A percentile compares a stretch with the other conserved stretches of the same genome.
These are phyloP conservation scores for Aspergillus novoparasiticus DNA, from an alignment of 2,329 filamentous ascomycete genomes.

Conservation along the genomic window DNA sequence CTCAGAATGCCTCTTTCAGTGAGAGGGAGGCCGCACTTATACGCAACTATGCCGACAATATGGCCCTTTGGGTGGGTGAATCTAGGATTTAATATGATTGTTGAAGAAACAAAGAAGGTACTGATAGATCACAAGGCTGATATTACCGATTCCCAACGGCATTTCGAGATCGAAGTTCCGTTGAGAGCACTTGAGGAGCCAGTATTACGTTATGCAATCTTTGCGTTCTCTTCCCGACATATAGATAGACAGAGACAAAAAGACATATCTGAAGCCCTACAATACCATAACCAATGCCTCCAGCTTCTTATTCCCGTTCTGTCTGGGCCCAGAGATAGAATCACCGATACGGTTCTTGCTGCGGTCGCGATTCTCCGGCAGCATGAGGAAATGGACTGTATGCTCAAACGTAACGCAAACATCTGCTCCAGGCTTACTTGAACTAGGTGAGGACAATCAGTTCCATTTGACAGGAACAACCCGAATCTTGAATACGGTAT, in stretches of 20 bases:
- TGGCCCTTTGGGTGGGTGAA: constrained; percentile 34
- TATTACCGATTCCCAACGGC: constrained; percentile 34
- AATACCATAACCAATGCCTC: constrained; percentile 38
- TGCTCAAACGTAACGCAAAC: neutral
- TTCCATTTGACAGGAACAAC: constrained; percentile 41
- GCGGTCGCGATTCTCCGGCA: constrained; percentile 38
- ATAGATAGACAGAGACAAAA: constrained; percentile 27
- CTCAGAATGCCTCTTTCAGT: constrained; percentile 9
- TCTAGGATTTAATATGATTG: fast-evolving
- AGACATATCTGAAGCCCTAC: constrained; percentile 30
- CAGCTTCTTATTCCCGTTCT: constrained; percentile 38
- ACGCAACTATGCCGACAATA: constrained; percentile 36
- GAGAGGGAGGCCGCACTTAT: constrained; percentile 26
- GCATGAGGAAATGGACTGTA: constrained; percentile 39
- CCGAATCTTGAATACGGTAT: constrained; percentile 40
- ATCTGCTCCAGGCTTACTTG: constrained; percentile 4
- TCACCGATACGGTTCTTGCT: constrained; percentile 35
- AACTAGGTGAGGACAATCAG: constrained; percentile 33
- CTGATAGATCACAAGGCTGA: constrained; percentile 26
- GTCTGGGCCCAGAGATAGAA: constrained; percentile 26
- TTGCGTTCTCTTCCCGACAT: constrained; percentile 39
- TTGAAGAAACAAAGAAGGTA: neutral
- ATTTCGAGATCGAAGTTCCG: constrained; percentile 37
- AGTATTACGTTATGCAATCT: constrained; percentile 34
- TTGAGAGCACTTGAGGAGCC: constrained; percentile 33